Evolutionary conservation across 148 eudicot genomes (phyloP).

Genomic region (Rhododendron mucronatum): DNA sequence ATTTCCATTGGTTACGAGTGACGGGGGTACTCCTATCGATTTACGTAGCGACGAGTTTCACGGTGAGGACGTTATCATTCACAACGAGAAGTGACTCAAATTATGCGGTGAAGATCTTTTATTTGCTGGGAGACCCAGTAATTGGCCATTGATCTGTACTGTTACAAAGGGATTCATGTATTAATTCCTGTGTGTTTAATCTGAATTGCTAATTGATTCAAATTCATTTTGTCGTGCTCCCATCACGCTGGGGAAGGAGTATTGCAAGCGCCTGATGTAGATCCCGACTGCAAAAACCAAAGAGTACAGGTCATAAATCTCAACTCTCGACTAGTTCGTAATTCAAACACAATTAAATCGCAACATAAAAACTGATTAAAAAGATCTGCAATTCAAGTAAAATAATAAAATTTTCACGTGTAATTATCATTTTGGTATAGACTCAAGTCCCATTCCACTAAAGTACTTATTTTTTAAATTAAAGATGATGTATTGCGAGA

Average conservation of each 20-base stretch:
- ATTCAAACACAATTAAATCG: neutral
- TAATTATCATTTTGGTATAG: neutral
- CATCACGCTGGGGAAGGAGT: neutral
- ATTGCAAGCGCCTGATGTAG: slow-evolving; percentile 11
- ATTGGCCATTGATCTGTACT: neutral
- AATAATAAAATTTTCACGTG: neutral
- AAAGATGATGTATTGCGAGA: too few relatives aligned
- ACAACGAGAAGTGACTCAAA: neutral
- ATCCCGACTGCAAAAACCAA: slow-evolving; percentile 18
- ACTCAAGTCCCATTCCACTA: neutral
- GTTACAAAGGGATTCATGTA: neutral
- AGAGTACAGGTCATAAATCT: neutral
- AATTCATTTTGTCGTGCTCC: neutral
- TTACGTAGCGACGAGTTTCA: too few relatives aligned
- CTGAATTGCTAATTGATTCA: neutral
- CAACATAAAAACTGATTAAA: neutral
- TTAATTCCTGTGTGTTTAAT: neutral
- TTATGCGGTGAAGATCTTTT: neutral
- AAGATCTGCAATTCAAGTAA: neutral
- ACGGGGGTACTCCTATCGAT: too few relatives aligned
- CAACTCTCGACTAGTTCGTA: too few relatives aligned
- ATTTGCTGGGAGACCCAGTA: neutral
- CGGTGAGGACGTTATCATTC: too few relatives aligned
- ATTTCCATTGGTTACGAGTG: neutral
- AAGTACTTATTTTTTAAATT: too few relatives aligned